Evolutionary conservation across 768 basidiomycete species (phyloP), one percentile per base, ranked within the genome.

Genomic region (Flagelloscypha sp.): DNA sequence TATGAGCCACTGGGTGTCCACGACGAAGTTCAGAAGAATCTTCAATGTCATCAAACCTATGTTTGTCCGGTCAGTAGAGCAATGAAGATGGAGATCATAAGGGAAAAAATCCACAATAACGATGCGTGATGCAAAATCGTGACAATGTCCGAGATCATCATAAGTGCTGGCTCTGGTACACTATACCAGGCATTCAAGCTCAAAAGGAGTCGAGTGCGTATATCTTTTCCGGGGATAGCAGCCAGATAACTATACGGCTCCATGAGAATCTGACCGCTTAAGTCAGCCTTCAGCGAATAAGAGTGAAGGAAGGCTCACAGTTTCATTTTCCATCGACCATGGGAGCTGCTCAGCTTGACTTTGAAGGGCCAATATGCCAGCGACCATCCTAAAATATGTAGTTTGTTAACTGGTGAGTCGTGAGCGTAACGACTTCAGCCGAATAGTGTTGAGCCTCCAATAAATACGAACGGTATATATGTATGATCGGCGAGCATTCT

Each of bases 91-190:
- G n/a, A n/a, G n/a, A n/a, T n/a, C n/a, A n/a, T n/a, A n/a, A 6
- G 2, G 15, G 19, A n/a, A 28, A 20, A 11, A 28, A 56, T 72
- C 50, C 48, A 92, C 93, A 98, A 70, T 17, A 99, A 67, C 54
- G 86, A 90, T 4, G 93, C 92, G 35, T 80, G 89, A 48, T 99
- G 95, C 15, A 98, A 66, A 90, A 94, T 97, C 49, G 78, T 79
- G 22, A 99, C 85, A 35, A 99, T 74, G 43, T 70, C 72, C 3
- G 79, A 70, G 41, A 99, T 90, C 27, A 84, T 63, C 18, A 55
- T 54, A 12, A 95, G 70, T 53, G 82, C 82, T 17, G 73, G 70
- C 18, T 61, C 53, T 0, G 88, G 84, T 2, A 98, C 90, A 6
- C 79, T 54, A 10, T 98, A 73, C 95, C 95, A 99, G 2, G 61